Percentiles rank a stretch among this genome's conserved stretches.
Evolutionary conservation across 179 eudicot species (phyloP).

Genomic region (Camellia oleifera): DNA sequence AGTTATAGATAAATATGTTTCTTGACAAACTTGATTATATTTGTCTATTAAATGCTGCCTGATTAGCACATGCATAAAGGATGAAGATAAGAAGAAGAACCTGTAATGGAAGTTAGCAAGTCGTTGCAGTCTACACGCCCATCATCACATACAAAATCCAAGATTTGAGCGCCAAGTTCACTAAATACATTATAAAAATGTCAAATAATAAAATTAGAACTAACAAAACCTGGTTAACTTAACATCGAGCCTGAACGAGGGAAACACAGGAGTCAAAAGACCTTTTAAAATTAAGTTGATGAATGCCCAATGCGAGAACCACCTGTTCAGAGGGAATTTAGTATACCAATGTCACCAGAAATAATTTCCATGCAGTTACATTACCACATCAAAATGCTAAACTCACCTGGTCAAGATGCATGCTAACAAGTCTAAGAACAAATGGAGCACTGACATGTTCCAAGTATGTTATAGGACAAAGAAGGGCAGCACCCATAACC

Average conservation of each 20-base stretch:
- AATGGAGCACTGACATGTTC: slow-evolving; percentile 71
- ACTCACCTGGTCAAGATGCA: slow-evolving; percentile 84
- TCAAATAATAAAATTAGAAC: not conserved
- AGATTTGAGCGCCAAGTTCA: slow-evolving; percentile 47
- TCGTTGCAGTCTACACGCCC: slow-evolving; percentile 67
- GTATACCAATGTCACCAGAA: not conserved
- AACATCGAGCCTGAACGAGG: not conserved
- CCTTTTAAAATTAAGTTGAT: slow-evolving; percentile 86
- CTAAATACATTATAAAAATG: slow-evolving; percentile 30
- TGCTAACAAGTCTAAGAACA: slow-evolving; percentile 62
- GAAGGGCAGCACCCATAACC: slow-evolving; percentile 96
- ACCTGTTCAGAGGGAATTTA: slow-evolving; percentile 39
- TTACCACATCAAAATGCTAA: not conserved
- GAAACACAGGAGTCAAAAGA: slow-evolving; percentile 19
- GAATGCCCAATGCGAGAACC: slow-evolving; percentile 83
- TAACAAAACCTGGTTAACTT: not conserved
- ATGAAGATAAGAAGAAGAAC: slow-evolving; percentile 30
- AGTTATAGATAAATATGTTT: not conserved
- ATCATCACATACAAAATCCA: slow-evolving; percentile 74
- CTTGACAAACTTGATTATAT: not conserved
- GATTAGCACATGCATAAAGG: slow-evolving; percentile 10
- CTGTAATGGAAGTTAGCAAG: slow-evolving; percentile 72
- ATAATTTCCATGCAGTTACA: slow-evolving; percentile 7
- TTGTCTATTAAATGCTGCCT: not conserved
- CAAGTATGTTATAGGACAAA: slow-evolving; percentile 92